These are phyloP conservation scores for Penicillium aurantiogriseum DNA, from an alignment of 2,329 filamentous ascomycete genomes.

Conservation along the genomic window DNA sequence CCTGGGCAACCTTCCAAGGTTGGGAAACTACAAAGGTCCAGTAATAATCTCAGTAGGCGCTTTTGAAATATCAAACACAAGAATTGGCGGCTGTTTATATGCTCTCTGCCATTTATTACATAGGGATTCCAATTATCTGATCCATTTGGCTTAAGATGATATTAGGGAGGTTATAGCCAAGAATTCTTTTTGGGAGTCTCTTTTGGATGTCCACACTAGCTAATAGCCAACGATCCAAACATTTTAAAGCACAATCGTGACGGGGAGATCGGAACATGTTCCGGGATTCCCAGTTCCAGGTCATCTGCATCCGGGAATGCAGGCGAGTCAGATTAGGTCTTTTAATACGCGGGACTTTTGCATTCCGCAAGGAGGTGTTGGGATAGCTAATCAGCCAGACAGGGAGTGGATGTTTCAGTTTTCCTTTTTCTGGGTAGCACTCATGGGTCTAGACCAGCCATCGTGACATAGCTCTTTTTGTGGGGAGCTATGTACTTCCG, in stretches of 20 bases:
- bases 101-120: too few relatives aligned
- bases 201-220: too few relatives aligned
- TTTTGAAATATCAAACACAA: too few relatives aligned
- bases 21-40: not conserved
- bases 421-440: not conserved
- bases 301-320: not conserved
- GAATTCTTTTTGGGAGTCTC: too few relatives aligned
- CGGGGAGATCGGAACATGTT: not conserved
- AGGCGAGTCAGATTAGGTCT: not conserved
- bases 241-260: not conserved
- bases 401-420: not conserved
- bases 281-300: not conserved
- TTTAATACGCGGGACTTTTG: not conserved
- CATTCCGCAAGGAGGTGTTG: not conserved
- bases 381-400: not conserved
- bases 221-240: too few relatives aligned
- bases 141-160: too few relatives aligned
- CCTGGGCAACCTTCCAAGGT: too few relatives aligned
- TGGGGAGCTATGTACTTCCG: not conserved
- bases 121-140: too few relatives aligned
- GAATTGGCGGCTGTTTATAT: too few relatives aligned
- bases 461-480: not conserved
- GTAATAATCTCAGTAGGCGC: too few relatives aligned
- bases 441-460: not conserved
- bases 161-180: too few relatives aligned